phyloP scores from a whole-genome alignment of 495 filamentous ascomycete species.

The Aspergillus avenaceus region DNA sequence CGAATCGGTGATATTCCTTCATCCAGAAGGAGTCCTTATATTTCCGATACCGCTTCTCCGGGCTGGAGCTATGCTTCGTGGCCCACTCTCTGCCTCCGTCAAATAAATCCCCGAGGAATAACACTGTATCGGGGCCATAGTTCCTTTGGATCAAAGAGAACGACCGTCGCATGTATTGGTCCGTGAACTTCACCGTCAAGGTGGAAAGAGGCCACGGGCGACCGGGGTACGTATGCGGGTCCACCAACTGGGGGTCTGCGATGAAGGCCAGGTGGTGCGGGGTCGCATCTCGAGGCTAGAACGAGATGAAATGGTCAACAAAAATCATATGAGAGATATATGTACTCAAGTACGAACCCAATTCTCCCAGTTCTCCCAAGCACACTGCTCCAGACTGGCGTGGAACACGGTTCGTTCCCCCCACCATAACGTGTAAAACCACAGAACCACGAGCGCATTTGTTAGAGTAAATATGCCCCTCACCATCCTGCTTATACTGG shows the following conservation, averaged over 20 bases:
- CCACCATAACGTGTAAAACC: slow-evolving; percentile 80
- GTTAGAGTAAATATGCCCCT: slow-evolving; percentile 50
- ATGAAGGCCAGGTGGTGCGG: slow-evolving; percentile 87
- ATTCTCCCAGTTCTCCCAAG: slow-evolving; percentile 83
- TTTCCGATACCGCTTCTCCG: slow-evolving; percentile 65
- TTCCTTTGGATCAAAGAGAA: slow-evolving; percentile 66
- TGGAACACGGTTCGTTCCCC: slow-evolving; percentile 79
- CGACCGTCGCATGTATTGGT: slow-evolving; percentile 79
- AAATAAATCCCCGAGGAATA: slow-evolving; percentile 94
- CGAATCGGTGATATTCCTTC: slow-evolving; percentile 75
- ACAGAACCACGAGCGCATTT: slow-evolving; percentile 63
- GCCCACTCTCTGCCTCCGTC: slow-evolving; percentile 97
- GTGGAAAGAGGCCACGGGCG: slow-evolving; percentile 84
- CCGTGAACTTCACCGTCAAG: slow-evolving; percentile 76
- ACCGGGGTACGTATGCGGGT: slow-evolving; percentile 93
- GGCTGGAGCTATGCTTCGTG: slow-evolving; percentile 59
- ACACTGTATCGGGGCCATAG: slow-evolving; percentile 72
- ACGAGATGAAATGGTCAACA: slow-evolving; percentile 9
- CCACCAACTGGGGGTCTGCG: slow-evolving; percentile 96
- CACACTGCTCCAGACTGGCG: slow-evolving; percentile 62
- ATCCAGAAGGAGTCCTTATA: slow-evolving; percentile 81
- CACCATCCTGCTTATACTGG: slow-evolving; percentile 9
- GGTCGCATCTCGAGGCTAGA: slow-evolving; percentile 65
- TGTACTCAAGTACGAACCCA: slow-evolving; percentile 61
- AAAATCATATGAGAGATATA: neutral